Percentiles rank a stretch among this genome's conserved stretches.
These are phyloP conservation scores for Penicillium concentricum DNA, from an alignment of 2,329 filamentous ascomycete species.

Conservation along the genomic window DNA sequence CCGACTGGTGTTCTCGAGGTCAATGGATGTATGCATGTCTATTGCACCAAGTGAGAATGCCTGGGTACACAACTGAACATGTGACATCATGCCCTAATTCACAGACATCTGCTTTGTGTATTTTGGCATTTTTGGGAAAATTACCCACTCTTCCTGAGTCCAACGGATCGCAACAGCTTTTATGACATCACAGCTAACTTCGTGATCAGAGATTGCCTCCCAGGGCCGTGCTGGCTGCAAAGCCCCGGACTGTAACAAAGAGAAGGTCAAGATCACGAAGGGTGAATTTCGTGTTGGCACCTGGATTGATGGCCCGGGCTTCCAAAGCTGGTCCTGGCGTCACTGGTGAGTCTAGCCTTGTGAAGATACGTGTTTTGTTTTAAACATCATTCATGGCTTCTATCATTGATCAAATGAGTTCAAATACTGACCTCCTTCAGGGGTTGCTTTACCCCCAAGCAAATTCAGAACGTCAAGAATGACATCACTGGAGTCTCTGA, in stretches of 20 bases:
- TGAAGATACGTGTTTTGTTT: neutral
- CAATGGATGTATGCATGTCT: neutral
- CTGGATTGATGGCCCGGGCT: slow-evolving; percentile 63
- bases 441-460: slow-evolving; percentile 82
- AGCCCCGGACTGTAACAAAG: slow-evolving; percentile 70
- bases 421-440: slow-evolving; percentile 46
- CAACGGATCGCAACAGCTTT: neutral
- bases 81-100: neutral
- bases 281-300: slow-evolving; percentile 75
- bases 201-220: slow-evolving; percentile 62
- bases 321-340: slow-evolving; percentile 71
- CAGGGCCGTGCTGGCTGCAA: slow-evolving; percentile 73
- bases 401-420: neutral
- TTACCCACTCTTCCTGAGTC: no score
- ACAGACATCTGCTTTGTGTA: neutral
- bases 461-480: slow-evolving; percentile 61
- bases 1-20: neutral
- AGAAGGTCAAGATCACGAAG: slow-evolving; percentile 69
- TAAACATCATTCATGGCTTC: neutral
- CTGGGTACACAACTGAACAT: neutral
- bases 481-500: slow-evolving; percentile 36
- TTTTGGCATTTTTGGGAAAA: neutral
- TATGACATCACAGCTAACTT: slow-evolving; percentile 10
- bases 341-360: slow-evolving; percentile 70
- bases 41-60: neutral